Evolutionary conservation across 768 basidiomycete genomes (phyloP), one percentile per base, ranked within the genome.

Genomic region (Kwoniella sp.): DNA sequence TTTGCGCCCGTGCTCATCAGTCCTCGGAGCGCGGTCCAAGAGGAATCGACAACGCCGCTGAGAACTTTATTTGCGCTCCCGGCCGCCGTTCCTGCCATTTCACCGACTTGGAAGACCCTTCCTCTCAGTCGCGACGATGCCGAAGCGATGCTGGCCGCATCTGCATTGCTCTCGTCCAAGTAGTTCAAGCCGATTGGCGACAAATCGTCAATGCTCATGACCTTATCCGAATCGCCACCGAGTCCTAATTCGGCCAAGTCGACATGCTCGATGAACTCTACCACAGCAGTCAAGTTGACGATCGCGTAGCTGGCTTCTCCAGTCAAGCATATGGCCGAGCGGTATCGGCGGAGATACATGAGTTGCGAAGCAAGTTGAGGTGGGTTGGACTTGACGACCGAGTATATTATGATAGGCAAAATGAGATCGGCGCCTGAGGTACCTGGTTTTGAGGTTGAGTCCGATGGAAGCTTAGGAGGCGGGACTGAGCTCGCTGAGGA

Each of bases 261-360:
- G 37, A 97, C 92, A 76, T 93, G 91, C 82, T 95, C 93, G 57
- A 97, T 83, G 79, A 97, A 99, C 77, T 97, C 94, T 0, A 91
- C 91, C 4, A 95, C 93, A 12, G 95, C 95, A 84, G 94, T 87
- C 41, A 96, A 83, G 80, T 96, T 98, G 79, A 97, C 90, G 45
- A 95, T 85, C 64, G 93, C 97, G 73, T 93, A 99, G 54, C 87
- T 88, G 73, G 92, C 91, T 75, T 97, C 93, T 1, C 93, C 93
- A 84, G 37, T 87, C 48, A 82, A 65, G 54, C 82, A 79, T n/a
- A 81, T 76, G 4, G 82, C 80, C 84, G 82, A 85, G 85, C 65
- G 89, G 81, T 67, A 94, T 31, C 85, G 81, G 38, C 84, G 83
- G 30, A 83, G 77, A 71, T 81, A 85, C 59, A 82, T 77, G 75